A percentile compares a stretch with the other conserved stretches of the same genome.
Evolutionary conservation across 345 rosid species (phyloP).

Genomic region (Erucastrum elatum): DNA sequence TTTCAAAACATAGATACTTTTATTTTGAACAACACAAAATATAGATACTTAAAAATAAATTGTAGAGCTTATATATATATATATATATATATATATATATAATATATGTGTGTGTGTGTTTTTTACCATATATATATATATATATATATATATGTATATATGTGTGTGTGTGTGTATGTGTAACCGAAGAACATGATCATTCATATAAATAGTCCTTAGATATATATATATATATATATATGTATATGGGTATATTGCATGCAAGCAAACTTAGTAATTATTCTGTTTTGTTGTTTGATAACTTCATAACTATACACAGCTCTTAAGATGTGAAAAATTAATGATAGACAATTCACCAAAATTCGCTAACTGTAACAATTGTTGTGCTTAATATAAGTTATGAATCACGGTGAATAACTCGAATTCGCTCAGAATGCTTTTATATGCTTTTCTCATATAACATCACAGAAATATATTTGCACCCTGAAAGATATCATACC

Average conservation of each 20-base stretch:
- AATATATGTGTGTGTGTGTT: too few species aligned
- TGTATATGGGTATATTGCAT: neutral
- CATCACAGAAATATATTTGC: constrained; percentile 6
- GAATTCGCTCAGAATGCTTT: neutral
- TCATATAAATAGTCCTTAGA: neutral
- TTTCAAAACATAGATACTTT: too few species aligned
- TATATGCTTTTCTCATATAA: constrained; percentile 8
- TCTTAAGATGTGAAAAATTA: neutral
- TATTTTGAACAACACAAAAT: too few species aligned
- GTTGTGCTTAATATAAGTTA: neutral
- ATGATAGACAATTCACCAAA: constrained; percentile 11
- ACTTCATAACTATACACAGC: neutral
- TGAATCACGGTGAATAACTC: neutral
- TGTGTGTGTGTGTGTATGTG: too few species aligned
- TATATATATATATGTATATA: too few species aligned
- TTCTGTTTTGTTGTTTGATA: neutral
- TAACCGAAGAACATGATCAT: neutral
- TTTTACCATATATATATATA: too few species aligned
- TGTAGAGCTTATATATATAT: neutral
- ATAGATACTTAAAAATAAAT: neutral
- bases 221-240: neutral
- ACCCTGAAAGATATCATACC: constrained; percentile 30
- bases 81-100: too few species aligned
- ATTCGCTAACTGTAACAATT: neutral
- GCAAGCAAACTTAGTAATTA: neutral